phyloP scores from a whole-genome alignment of 1,284 basidiomycete genomes.

The Athelia psychrophila region DNA sequence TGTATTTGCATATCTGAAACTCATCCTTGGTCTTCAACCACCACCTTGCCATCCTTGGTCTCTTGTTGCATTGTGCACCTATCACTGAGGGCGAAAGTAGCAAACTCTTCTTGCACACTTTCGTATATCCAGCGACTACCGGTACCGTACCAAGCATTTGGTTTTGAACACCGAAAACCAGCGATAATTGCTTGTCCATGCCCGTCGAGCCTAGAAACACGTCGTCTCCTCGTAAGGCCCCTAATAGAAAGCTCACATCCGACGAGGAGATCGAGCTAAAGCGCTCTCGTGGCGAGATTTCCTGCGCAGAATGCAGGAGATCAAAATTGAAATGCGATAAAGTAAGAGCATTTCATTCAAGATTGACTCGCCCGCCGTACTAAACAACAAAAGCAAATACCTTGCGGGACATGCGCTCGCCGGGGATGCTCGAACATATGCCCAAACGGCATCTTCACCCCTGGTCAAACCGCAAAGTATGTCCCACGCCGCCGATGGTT shows the following conservation, averaged over 20 bases:
- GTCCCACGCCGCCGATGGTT: conserved; percentile 8
- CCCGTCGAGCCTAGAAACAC: conserved; percentile 15
- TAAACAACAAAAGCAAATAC: not conserved
- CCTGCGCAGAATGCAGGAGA: conserved; percentile 56
- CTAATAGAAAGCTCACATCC: conserved; percentile 35
- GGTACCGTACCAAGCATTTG: no score
- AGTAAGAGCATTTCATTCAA: conserved; percentile 29
- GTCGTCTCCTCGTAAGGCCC: conserved; percentile 29
- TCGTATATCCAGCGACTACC: no score
- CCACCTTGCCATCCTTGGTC: no score
- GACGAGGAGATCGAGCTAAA: conserved; percentile 52
- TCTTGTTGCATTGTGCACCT: no score
- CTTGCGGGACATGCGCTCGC: no score
- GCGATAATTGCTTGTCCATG: conserved; percentile 4
- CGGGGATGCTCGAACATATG: conserved; percentile 46
- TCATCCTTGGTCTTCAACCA: no score
- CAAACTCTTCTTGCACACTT: no score
- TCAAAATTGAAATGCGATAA: conserved; percentile 73
- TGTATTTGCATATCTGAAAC: no score
- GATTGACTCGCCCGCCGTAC: conserved; percentile 29
- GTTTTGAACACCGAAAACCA: no score
- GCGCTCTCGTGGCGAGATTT: conserved; percentile 48
- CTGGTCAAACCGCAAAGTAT: conserved; percentile 58
- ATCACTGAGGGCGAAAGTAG: no score
- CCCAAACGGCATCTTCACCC: conserved; percentile 53